Base-by-base conservation (phyloP, 371 early-diverging fungal species). In the Lichtheimia ornata region DNA sequence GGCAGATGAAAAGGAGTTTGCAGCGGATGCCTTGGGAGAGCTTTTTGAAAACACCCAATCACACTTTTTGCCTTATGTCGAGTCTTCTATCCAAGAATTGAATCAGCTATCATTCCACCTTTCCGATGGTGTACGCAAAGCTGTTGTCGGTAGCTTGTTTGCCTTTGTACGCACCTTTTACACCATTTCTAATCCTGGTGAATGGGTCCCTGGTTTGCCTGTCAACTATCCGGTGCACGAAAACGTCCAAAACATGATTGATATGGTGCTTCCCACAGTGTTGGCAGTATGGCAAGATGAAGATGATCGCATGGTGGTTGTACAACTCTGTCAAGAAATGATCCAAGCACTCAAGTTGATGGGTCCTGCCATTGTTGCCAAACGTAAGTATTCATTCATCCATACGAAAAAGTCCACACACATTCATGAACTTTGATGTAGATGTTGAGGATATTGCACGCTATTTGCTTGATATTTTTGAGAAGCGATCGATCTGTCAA, bases 1-100 rank as follows among this genome's bases (percentile, higher is more conserved):
- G 65, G 91, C 95, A 0, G 92, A 94, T 35, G 96, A 96, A 70
- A 96, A 96, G 78, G 94, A 94, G 66, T 88, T 91, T 52, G 94
- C 95, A 15, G 89, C 90, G 24, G 93, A 92, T 65, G 91, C 92
- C 2, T 80, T 92, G 47, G 94, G 91, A 50, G 93, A 94, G 68
- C 66, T 96, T 25, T 95, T 96, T 76, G 86, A 85, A 56, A 85
- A 88, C 61, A 91, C 96, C 1, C 69, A 83, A 4, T 53, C 79
- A 0, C 83, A 87, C 47, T 95, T 94, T 67, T 70, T 95, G 75
- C 94, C 96, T 4, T 94, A 92, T 62, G 87, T 94, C n/a, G 89
- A 90, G 53, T 69, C 79, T 20, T 76, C 85, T 25, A 73, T 93
- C 18, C 75, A 86, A 51, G 87, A 87, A 47, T 69, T 92, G 58